Evolutionary conservation across 2,329 filamentous ascomycete species (phyloP), one percentile per base, ranked within the genome.

Genomic region (Verticillium dahliae): DNA sequence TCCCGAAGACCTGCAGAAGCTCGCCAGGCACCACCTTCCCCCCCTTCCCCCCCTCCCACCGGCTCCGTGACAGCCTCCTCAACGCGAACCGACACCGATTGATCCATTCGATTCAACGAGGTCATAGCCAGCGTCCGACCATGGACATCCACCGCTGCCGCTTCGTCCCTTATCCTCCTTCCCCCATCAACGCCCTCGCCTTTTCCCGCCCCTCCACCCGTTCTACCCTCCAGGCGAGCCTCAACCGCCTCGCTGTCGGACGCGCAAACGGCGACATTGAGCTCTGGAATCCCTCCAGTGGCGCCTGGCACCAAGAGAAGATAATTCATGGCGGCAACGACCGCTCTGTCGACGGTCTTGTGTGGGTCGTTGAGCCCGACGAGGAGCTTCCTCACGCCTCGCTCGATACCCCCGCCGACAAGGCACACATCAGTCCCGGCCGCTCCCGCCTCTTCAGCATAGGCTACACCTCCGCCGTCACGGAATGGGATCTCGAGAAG

Each of bases 71-170:
- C 45, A 52, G 45, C 45, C 45, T 31, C 27, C 27, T 52, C 45
- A 52, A 10, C 11, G 22, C 45, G 6, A n/a, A n/a, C 45, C 45
- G 9, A 22, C 27, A 52, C 45, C 45, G 45, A 52, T 52, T 22
- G 45, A 52, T 31, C 9, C n/a, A 52, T 22, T 4, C 18, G 18
- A 52, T 13, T 4, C n/a, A 27, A 22, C n/a, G 18, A 52, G 45
- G 45, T n/a, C 18, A 52, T 52, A 52, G 45, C 45, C 54, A 56
- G 54, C 41, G 58, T 59, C 54, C 34, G 38, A 61, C 62, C 62
- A 97, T 98, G 94, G 94, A 98, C 78, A 89, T 99, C 73, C 95
- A 99, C 80, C 91, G 95, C 70, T 96, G 93, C 73, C 91, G 95
- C 72, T 99, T 99, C 78, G 90, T 99, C 68, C 90, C 91, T 50